Conservation (phyloP, 192 early-diverging fungal genomes). For the Lobulomyces angularis region DNA sequence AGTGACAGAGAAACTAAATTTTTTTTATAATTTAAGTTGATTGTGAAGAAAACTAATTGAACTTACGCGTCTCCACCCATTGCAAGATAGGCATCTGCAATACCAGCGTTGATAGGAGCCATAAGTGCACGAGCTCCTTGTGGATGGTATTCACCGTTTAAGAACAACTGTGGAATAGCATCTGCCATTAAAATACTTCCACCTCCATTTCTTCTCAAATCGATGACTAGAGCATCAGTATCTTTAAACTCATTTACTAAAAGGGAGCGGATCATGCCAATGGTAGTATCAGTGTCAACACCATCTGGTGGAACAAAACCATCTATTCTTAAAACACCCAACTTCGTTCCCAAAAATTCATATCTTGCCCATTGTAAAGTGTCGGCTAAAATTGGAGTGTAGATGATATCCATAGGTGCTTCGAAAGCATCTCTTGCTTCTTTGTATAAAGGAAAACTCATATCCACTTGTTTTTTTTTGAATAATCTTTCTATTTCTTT, state of each 20-base stretch:
- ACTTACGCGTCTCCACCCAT: too few relatives aligned
- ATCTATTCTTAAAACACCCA: conserved; percentile 11
- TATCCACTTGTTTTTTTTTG: too few relatives aligned
- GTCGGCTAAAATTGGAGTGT: not conserved
- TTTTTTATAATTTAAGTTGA: too few relatives aligned
- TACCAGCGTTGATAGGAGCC: conserved; percentile 4
- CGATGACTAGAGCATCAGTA: conserved; percentile 8
- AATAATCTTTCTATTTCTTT: too few relatives aligned
- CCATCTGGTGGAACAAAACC: conserved; percentile 2
- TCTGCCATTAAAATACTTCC: conserved; percentile 10
- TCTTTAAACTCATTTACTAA: conserved; percentile 12
- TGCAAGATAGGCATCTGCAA: too few relatives aligned
- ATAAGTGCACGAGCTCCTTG: conserved; percentile 1
- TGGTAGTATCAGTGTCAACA: not conserved
- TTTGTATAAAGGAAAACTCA: too few relatives aligned
- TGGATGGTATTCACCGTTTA: conserved; percentile 2
- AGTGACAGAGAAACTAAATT: too few relatives aligned
- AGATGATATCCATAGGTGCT: not conserved
- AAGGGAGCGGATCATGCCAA: conserved; percentile 2
- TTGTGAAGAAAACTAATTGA: too few relatives aligned
- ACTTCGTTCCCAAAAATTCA: conserved; percentile 4
- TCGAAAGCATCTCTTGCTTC: too few relatives aligned
- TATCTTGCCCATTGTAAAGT: conserved; percentile 12
- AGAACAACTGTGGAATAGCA: conserved; percentile 8
- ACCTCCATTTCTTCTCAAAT: conserved; percentile 14